Base-by-base conservation (phyloP, 441 rosid genomes). In the Bocquillonia castaneifolia region DNA sequence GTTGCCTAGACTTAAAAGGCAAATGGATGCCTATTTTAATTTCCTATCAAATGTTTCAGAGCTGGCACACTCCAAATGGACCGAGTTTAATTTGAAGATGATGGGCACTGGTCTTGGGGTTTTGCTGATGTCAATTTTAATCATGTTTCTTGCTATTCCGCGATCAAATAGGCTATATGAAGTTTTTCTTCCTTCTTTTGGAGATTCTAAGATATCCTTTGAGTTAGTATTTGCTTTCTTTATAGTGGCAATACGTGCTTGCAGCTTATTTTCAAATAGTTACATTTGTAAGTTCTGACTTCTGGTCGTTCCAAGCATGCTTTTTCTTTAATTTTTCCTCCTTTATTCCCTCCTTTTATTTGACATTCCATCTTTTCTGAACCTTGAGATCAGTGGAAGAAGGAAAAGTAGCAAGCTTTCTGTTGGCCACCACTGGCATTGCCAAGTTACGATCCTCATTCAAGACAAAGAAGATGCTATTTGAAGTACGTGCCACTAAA, bases 181-280 rank as follows among this genome's bases (percentile, higher is more conserved):
- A 18, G 36, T 45, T 68, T 71, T 79, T 73, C 59, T 71, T 72
- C 36, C 55, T 64, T 53, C 70, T 66, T 72, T 72, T 72, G 78
- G 78, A 75, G 76, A 68, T 74, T 82, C 74, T 59, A 63, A 77
- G 68, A 64, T 85, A 66, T 80, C 86, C 63, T 77, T 80, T 48
- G 80, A 86, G 63, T 70, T 75, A 70, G 48, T 78, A 39, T 73
- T 82, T 74, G 80, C 88, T 60, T 73, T 63, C 76, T 77, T 80
- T 71, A 34, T 86, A 14, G 85, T 90, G 82, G 73, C 71, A 71
- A 80, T 85, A 66, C 99, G 91, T 34, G 88, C 92, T 47, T 77
- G 85, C 85, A 94, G 99, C 87, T 83, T 94, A 69, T 90, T 94
- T 72, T 94, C 98, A 59, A 94, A 92, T 80, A 94, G 98, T 77